Conservation (phyloP, 2,329 filamentous ascomycete species). For the Penicillium sp. region DNA sequence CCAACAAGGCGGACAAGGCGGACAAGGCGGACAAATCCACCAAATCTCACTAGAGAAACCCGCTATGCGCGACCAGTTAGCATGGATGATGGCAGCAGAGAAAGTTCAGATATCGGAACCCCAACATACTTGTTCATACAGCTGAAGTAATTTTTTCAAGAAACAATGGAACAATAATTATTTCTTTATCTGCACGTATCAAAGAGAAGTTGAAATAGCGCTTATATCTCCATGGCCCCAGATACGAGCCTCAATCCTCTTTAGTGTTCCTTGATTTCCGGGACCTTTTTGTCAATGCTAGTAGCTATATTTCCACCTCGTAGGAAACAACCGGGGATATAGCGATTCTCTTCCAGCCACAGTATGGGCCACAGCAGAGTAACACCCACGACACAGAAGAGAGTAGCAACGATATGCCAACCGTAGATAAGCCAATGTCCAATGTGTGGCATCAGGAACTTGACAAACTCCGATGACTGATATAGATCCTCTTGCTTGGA, state of each 20-base stretch:
- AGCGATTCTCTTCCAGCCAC: slow-evolving; percentile 49
- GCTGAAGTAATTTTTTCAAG: not conserved
- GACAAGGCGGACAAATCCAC: not conserved
- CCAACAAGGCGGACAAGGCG: not conserved
- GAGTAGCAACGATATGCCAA: slow-evolving; percentile 67
- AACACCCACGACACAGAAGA: slow-evolving; percentile 65
- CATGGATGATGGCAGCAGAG: not conserved
- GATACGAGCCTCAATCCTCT: not conserved
- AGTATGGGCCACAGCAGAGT: slow-evolving; percentile 54
- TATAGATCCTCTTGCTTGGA: slow-evolving; percentile 78
- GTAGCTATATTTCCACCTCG: slow-evolving; percentile 29
- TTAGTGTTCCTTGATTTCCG: slow-evolving; percentile 27
- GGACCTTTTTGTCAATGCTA: slow-evolving; percentile 25
- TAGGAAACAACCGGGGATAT: slow-evolving; percentile 26
- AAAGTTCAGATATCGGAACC: not conserved
- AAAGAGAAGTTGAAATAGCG: not conserved
- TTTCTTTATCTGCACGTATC: not conserved
- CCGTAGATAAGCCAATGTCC: slow-evolving; percentile 58
- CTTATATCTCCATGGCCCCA: not conserved
- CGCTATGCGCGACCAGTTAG: not conserved
- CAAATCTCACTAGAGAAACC: not conserved
- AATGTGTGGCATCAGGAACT: slow-evolving; percentile 67
- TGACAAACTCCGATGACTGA: slow-evolving; percentile 72
- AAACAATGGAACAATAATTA: not conserved
- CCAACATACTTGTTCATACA: not conserved